These are phyloP conservation scores for Calonectria hawksworthii DNA, from an alignment of 2,329 filamentous ascomycete species.

Conservation along the genomic window DNA sequence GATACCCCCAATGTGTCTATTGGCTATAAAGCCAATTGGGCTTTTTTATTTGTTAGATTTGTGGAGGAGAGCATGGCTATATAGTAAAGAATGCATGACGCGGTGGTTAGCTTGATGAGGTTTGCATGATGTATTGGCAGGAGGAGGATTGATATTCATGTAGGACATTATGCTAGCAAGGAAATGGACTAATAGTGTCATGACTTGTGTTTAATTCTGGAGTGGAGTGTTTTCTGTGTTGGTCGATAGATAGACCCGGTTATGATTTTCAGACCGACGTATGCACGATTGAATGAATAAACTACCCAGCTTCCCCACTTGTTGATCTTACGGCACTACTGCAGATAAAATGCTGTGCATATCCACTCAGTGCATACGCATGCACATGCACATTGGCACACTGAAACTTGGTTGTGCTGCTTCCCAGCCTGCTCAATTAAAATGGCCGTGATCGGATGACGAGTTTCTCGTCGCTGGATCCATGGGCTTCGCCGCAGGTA, in stretches of 20 bases:
- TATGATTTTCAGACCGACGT: slow-evolving; percentile 33
- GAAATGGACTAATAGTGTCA: slow-evolving; percentile 7
- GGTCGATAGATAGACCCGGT: slow-evolving; percentile 25
- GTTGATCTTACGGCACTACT: not conserved
- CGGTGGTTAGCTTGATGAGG: not conserved
- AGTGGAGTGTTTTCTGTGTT: not conserved
- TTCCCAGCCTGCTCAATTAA: not conserved
- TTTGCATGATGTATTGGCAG: not conserved
- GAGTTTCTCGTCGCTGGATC: not conserved
- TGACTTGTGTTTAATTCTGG: slow-evolving; percentile 2
- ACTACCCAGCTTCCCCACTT: not conserved
- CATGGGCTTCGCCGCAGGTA: not conserved
- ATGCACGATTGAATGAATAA: slow-evolving; percentile 25
- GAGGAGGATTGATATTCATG: not conserved
- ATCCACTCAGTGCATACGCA: not conserved
- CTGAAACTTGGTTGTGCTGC: not conserved
- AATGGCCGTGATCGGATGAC: not conserved
- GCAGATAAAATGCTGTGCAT: not conserved
- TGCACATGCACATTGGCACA: not conserved
- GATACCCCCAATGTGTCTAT: slow-evolving; percentile 46
- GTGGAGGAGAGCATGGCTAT: not conserved
- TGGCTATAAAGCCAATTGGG: slow-evolving; percentile 41
- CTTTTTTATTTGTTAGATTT: slow-evolving; percentile 33
- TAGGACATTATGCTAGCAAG: not conserved
- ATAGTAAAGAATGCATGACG: not conserved